phyloP scores from a whole-genome alignment of 78 protist genomes.

The Dictyostelium firmibasis region DNA sequence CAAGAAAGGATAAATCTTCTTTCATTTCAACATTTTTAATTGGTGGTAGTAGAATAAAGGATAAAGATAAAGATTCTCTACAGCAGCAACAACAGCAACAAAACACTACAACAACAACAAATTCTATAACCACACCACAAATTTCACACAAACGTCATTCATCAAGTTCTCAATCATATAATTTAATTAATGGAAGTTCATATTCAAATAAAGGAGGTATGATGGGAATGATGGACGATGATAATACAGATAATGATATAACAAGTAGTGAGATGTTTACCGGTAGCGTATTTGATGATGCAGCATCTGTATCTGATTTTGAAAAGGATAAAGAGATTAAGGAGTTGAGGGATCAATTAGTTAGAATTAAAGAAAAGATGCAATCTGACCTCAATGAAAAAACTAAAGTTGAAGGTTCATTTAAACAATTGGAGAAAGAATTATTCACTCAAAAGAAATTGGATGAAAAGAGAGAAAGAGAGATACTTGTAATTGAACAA shows the following conservation, averaged over 20 bases:
- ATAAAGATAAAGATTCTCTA: not conserved
- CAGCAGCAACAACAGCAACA: not conserved
- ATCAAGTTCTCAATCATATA: not conserved
- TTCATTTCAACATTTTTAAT: not conserved
- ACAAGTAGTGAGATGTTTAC: constrained; percentile 23
- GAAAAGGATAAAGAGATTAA: constrained; percentile 28
- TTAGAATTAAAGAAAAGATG: constrained; percentile 1
- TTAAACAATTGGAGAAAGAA: not conserved
- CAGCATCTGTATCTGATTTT: not conserved
- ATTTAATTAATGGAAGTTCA: not conserved
- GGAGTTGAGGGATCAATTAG: constrained; percentile 39
- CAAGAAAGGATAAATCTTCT: not conserved
- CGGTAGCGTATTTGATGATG: constrained; percentile 18
- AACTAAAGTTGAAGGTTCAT: not conserved
- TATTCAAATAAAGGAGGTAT: not conserved
- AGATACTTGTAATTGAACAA: not conserved
- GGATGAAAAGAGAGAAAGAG: constrained; percentile 27
- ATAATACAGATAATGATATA: not conserved
- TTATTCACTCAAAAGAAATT: constrained; percentile 17
- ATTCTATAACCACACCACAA: not conserved
- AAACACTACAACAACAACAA: not conserved
- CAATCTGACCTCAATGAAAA: not conserved
- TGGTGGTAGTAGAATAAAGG: constrained; percentile 1
- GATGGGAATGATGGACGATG: not conserved
- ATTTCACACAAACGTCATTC: not conserved